These are phyloP conservation scores for Ustilago loliicola DNA, from an alignment of 1,284 basidiomycete genomes.

Conservation along the genomic window DNA sequence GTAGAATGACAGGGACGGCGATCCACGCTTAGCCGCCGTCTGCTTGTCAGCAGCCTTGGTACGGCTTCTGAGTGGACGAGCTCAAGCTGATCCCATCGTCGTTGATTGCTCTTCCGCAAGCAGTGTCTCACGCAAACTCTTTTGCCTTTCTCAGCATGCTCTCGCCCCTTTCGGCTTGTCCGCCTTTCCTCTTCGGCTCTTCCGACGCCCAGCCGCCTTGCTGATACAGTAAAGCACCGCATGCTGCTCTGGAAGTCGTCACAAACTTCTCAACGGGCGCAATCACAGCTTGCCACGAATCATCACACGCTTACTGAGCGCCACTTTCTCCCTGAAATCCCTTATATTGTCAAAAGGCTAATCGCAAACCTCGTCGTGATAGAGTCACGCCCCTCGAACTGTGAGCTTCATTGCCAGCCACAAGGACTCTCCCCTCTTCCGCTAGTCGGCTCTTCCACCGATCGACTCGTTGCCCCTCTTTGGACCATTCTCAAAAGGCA, in stretches of 20 bases:
- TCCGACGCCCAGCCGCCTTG: neutral
- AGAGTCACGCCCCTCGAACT: neutral
- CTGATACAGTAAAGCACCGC: neutral
- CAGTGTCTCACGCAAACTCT: conserved; percentile 10
- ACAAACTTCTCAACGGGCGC: neutral
- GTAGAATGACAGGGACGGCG: conserved; percentile 10
- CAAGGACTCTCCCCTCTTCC: neutral
- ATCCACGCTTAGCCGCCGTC: conserved; percentile 3
- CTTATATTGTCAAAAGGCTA: conserved; percentile 5
- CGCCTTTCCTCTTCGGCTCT: conserved; percentile 2
- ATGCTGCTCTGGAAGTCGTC: neutral
- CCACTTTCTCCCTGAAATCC: neutral
- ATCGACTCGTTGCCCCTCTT: neutral
- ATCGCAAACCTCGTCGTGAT: neutral
- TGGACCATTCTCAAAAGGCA: neutral
- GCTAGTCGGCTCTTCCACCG: neutral
- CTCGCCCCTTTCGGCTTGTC: conserved; percentile 2
- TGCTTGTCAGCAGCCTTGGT: neutral
- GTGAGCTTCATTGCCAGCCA: neutral
- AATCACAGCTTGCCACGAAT: neutral
- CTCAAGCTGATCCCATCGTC: conserved; percentile 1
- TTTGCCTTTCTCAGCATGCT: neutral
- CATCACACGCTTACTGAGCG: conserved; percentile 2
- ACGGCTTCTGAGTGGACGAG: conserved; percentile 4
- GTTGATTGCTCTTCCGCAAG: conserved; percentile 13